These are phyloP conservation scores for Claviceps sp. DNA, from an alignment of 2,329 filamentous ascomycete species.

Conservation along the genomic window DNA sequence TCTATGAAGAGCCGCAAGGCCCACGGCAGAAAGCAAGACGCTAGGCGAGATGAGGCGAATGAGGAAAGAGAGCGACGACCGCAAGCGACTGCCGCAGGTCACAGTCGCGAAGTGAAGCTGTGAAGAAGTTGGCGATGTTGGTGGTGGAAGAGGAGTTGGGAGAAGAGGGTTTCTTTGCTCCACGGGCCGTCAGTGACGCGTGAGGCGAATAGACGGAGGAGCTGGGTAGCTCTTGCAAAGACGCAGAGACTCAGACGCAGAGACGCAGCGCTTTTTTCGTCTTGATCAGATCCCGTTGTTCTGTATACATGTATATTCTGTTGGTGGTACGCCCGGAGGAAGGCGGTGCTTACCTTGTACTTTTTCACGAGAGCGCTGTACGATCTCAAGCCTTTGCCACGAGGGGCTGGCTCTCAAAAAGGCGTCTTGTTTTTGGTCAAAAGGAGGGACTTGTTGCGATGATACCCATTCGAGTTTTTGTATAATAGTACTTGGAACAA, in stretches of 20 bases:
- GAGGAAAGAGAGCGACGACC: not conserved
- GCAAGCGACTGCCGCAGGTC: not conserved
- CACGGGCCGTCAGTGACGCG: slow-evolving; percentile 3
- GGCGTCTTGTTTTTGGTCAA: too few species aligned
- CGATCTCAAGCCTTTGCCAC: too few species aligned
- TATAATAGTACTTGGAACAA: too few species aligned
- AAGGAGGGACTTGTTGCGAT: too few species aligned
- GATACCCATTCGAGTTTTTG: too few species aligned
- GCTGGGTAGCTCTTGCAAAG: not conserved
- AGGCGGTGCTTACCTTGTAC: too few species aligned
- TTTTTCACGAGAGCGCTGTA: too few species aligned
- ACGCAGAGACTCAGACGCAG: not conserved
- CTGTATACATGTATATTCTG: too few species aligned
- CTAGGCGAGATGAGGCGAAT: not conserved
- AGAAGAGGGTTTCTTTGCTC: not conserved
- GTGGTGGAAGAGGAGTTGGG: slow-evolving; percentile 3
- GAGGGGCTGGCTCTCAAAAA: too few species aligned
- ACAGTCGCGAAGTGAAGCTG: not conserved
- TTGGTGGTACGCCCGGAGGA: too few species aligned
- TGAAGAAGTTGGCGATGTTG: not conserved
- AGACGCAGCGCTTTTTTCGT: not conserved
- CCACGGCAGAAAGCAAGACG: not conserved
- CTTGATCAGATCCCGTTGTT: too few species aligned
- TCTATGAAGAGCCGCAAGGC: too few species aligned
- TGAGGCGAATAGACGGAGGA: not conserved